A percentile compares a stretch with the other conserved stretches of the same genome.
These are phyloP conservation scores for Ophiostoma australiae DNA, from an alignment of 2,329 filamentous ascomycete genomes.

Conservation along the genomic window DNA sequence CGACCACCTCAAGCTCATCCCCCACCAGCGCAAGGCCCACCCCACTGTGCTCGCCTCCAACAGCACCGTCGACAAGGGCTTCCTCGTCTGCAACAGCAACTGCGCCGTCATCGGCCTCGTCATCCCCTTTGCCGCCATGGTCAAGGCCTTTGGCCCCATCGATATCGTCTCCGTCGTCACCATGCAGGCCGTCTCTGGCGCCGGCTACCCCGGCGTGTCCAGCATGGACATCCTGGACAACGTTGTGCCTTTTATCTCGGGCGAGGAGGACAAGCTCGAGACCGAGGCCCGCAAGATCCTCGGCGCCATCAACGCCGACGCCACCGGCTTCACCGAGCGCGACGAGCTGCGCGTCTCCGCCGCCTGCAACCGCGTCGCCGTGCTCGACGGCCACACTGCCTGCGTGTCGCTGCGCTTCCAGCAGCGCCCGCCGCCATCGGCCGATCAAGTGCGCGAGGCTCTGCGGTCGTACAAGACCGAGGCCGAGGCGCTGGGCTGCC, in stretches of 20 bases:
- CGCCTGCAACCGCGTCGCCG: constrained; percentile 89
- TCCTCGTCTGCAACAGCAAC: constrained; percentile 96
- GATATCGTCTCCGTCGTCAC: constrained; percentile 75
- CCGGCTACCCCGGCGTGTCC: constrained; percentile 83
- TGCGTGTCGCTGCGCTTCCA: constrained; percentile 84
- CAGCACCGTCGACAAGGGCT: constrained; percentile 63
- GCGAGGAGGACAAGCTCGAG: constrained; percentile 95
- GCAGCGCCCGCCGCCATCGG: constrained; percentile 66
- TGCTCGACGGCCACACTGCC: constrained; percentile 92
- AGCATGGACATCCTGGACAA: constrained; percentile 97
- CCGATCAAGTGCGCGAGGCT: constrained; percentile 71
- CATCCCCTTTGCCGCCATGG: constrained; percentile 87
- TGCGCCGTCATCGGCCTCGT: constrained; percentile 96
- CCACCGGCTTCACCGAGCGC: constrained; percentile 73
- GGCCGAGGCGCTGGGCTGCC: constrained; percentile 76
- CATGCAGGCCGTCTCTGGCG: constrained; percentile 89
- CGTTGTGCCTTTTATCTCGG: constrained; percentile 85
- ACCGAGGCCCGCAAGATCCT: constrained; percentile 94
- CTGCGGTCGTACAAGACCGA: constrained; percentile 78
- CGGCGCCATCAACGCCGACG: constrained; percentile 64
- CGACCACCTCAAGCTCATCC: constrained; percentile 77
- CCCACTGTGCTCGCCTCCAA: constrained; percentile 31
- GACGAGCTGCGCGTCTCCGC: constrained; percentile 70
- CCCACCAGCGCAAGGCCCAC: constrained; percentile 74
- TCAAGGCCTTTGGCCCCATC: constrained; percentile 79